Base-by-base conservation (phyloP, 306 rosid genomes). In the Corylus heterophylla region DNA sequence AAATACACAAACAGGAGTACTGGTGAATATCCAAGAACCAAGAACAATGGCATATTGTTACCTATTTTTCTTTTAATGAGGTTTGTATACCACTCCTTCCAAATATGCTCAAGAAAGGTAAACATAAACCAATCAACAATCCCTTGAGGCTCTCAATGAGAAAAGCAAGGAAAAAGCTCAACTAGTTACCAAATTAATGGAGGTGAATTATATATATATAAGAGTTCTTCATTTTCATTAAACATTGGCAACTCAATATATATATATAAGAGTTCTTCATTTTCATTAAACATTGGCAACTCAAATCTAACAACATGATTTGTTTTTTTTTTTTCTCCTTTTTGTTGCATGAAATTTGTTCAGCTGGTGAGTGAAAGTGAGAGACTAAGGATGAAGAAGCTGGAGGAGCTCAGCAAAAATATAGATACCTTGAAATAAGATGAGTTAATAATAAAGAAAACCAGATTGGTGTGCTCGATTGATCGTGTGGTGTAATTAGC, bases 351-450 rank as follows among this genome's bases (percentile, higher is more conserved):
- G 10, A 29, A 37, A 27, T 47, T 42, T 48, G 54, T 18, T 55
- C 87, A 87, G 88, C 75, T 87, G 82, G 90, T 87, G 79, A 54
- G 75, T 48, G 97, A 94, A 83, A 94, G 98, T 80, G 98, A 94
- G 90, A 91, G 47, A 82, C 4, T 89, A 87, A 92, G 98, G 90
- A 85, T 94, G 97, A 92, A 89, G 97, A 94, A 92, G 91, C 92
- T 94, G 87, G 98, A 92, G 80, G 98, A 92, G 84, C 92, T 94
- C 86, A 89, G 97, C 93, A 94, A 91, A 89, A 87, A 88, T 83
- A 58, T 92, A 71, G 97, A 94, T 73, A 83, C 89, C 39, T 74
- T 94, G 73, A 84, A 88, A 22, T 90, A 83, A 74, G 88, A 82
- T 3, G 47, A 17, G 17, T 6, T 62, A 27, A 27, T 59, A 59